These are phyloP conservation scores for Mimosa bimucronata DNA, from an alignment of 306 rosid species.

Conservation along the genomic window DNA sequence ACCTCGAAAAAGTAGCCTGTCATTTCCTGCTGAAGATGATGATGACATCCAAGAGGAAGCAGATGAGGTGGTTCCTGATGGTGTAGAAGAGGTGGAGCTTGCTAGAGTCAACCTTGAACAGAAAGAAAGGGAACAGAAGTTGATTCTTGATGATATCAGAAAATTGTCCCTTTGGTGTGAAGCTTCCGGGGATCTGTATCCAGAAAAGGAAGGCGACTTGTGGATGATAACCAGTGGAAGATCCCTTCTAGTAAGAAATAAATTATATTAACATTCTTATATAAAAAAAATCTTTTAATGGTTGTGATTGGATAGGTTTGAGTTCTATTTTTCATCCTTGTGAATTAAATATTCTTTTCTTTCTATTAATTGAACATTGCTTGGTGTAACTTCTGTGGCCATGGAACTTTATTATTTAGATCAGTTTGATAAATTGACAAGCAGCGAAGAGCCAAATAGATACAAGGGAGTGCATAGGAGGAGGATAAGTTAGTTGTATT, in stretches of 20 bases:
- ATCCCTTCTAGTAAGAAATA: conserved; percentile 74
- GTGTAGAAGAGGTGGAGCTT: conserved; percentile 98
- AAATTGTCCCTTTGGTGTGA: conserved; percentile 74
- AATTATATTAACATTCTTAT: conserved; percentile 30
- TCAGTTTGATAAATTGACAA: conserved; percentile 20
- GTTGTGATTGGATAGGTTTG: conserved; percentile 27
- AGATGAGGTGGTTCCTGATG: conserved; percentile 97
- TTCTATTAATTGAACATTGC: conserved; percentile 16
- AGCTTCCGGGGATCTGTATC: conserved; percentile 56
- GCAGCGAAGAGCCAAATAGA: too few relatives aligned
- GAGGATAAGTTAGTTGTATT: conserved; percentile 16
- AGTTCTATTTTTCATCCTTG: conserved; percentile 31
- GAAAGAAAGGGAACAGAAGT: conserved; percentile 78
- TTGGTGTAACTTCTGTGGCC: conserved; percentile 30
- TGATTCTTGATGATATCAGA: conserved; percentile 84
- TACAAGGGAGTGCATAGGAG: conserved; percentile 9
- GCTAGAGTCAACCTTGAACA: conserved; percentile 85
- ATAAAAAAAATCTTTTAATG: neutral
- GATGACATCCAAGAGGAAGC: conserved; percentile 98
- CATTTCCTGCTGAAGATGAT: conserved; percentile 88
- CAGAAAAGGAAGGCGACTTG: conserved; percentile 80
- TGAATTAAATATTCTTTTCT: conserved; percentile 26
- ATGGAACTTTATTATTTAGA: conserved; percentile 9
- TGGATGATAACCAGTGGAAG: conserved; percentile 91
- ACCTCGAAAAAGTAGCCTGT: conserved; percentile 92